Base-by-base conservation (phyloP, 306 rosid species). In the Vachellia pachyceras region DNA sequence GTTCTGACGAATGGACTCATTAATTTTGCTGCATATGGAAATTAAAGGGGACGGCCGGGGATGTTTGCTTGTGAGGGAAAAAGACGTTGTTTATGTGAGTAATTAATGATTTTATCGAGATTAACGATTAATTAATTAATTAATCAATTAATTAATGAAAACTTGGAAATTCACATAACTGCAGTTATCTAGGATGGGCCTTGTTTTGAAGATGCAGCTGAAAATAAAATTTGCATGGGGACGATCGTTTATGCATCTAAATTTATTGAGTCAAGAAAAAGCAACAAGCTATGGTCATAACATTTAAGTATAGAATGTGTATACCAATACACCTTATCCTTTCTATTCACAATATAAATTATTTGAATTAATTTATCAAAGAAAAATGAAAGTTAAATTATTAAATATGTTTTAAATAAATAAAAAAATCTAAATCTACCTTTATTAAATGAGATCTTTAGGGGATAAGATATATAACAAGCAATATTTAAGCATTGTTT, bases 11-110 rank as follows among this genome's bases (percentile, higher is more conserved):
- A 25, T 39, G 67, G 39, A 23, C 7, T 10, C 39, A 25, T 25
- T 25, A 60, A 25, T 25, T 60, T 23, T 25, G 5, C 36, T 20
- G 15, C 5, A 23, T 58, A 36, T 22, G 65, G 22, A 58, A 64
- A 29, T 29, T 29, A 2, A 29, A 36, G 23, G 69, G 77, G 29
- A 79, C 55, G n/a, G n/a, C n/a, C n/a, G 82, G 85, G 90, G 82
- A 90, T 90, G 93, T 89, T 89, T 92, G 97, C 93, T 89, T 90
- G 83, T 83, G 90, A 90, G 57, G 70, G 94, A 88, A 89, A 89
- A 89, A 85, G 91, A 80, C 36, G 68, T 78, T 23, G 36, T 58
- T 58, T 20, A 1, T 1, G 36, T 23, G 2, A 11, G 36, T 58
- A 22, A 3, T 54, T 54, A 57, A 15, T 69, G n/a, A 4, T 50